Evolutionary conservation across 345 rosid species (phyloP), one percentile per base, ranked within the genome.

Genomic region (Eucalyptus paniculata): DNA sequence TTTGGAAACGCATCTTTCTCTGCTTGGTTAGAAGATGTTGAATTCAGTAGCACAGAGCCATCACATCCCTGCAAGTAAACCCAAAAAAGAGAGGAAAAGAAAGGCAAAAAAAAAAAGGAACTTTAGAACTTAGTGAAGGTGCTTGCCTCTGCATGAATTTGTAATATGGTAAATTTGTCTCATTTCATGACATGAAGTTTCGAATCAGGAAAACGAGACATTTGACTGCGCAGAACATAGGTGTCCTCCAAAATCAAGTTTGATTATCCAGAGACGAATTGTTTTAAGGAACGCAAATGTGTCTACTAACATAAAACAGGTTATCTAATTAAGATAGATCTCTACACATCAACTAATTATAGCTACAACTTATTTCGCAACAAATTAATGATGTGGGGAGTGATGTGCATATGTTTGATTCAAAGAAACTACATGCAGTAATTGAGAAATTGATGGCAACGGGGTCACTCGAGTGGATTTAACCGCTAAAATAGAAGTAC

Each of bases 21-120:
- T 6, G 83, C 83, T 77, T 77, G 83, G 83, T 77, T 77, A 77
- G 83, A 40, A 40, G 83, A 77, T 77, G 89, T 90, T 4, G 95
- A 92, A 88, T 96, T 92, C 80, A 97, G 86, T 89, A 97, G 90
- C 32, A 97, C 90, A 23, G 98, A 97, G 3, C 92, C 99, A 15
- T 97, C 99, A 16, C 98, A 96, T 58, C 99, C 99, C 99, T 96
- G 92, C 0, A 87, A 53, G 18, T 11, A 45, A 86, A 32, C 37
- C 24, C 14, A 32, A 15, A 28, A n/a, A 40, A 56, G 7, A 45
- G 34, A 28, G 16, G 56, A 9, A 30, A 14, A 50, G 18, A 0
- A 47, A 44, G 40, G 11, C 32, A 8, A 49, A n/a, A 30, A 51
- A 51, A 51, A 19, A 18, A 18, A 14, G 24, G 32, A 72, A 26